Evolutionary conservation across 1,139 yeast genomes (phyloP).

Genomic region (Candida sp.): DNA sequence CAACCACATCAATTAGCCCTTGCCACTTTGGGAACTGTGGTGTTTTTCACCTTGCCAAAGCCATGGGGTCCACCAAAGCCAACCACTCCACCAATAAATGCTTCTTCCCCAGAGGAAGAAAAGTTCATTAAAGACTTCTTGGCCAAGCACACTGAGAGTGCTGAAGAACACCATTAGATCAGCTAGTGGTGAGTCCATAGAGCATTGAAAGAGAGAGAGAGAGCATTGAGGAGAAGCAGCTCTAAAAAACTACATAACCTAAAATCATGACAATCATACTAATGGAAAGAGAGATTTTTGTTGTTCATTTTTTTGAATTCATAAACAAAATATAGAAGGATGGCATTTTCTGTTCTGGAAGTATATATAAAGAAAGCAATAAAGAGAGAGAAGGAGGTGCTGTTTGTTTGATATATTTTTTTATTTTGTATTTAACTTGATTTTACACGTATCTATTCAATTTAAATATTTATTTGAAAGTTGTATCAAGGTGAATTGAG

Average conservation of each 20-base stretch:
- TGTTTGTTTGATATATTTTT: not conserved
- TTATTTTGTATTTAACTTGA: not conserved
- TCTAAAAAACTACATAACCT: not conserved
- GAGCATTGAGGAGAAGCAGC: not conserved
- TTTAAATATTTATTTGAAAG: conserved; percentile 1
- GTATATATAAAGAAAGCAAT: not conserved
- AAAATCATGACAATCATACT: not conserved
- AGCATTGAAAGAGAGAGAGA: not conserved
- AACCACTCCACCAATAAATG: conserved; percentile 70
- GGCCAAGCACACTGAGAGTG: conserved; percentile 35
- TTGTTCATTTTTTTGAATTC: conserved; percentile 4
- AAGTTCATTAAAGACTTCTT: conserved; percentile 60
- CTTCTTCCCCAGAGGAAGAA: conserved; percentile 88
- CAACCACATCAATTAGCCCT: conserved; percentile 76
- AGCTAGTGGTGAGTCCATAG: not conserved
- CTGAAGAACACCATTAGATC: conserved; percentile 34
- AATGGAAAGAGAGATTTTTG: not conserved
- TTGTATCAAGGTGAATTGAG: not conserved
- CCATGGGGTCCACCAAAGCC: conserved; percentile 71
- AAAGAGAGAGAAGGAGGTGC: not conserved
- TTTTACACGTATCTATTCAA: conserved; percentile 1
- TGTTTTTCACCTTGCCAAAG: conserved; percentile 63
- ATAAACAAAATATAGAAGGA: conserved; percentile 3
- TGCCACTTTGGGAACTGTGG: conserved; percentile 70
- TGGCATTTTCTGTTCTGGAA: not conserved